Conservation (phyloP, 768 basidiomycete genomes). For the Phaeotremella skinneri region DNA sequence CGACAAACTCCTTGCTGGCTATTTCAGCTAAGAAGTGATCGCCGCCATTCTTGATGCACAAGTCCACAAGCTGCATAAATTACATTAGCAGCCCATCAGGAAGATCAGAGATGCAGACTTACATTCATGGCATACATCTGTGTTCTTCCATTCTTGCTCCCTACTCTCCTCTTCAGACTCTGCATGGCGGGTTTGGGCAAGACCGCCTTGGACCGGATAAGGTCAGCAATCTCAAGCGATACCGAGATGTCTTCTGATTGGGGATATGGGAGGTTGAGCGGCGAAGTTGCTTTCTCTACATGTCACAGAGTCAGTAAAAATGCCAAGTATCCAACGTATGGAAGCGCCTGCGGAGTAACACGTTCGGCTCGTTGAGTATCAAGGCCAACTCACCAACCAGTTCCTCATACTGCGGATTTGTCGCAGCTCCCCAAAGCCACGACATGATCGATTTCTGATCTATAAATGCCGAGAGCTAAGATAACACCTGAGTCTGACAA, state of each 20-base stretch:
- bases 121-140: slow-evolving; percentile 83
- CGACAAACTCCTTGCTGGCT: slow-evolving; percentile 86
- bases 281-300: slow-evolving; percentile 51
- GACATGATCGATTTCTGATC: slow-evolving; percentile 32
- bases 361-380: neutral
- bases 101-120: slow-evolving; percentile 51
- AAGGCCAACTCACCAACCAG: slow-evolving; percentile 39
- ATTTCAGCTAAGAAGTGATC: slow-evolving; percentile 83
- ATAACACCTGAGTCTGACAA: no score
- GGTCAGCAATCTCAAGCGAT: slow-evolving; percentile 93
- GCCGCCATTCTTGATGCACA: slow-evolving; percentile 95
- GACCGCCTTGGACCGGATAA: slow-evolving; percentile 86
- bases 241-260: slow-evolving; percentile 78
- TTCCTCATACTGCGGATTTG: slow-evolving; percentile 49
- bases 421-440: slow-evolving; percentile 42
- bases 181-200: slow-evolving; percentile 83
- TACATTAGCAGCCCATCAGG: slow-evolving; percentile 19
- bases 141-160: slow-evolving; percentile 94
- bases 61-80: slow-evolving; percentile 69
- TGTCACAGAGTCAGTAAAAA: neutral
- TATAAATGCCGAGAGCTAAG: no score
- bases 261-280: slow-evolving; percentile 49
- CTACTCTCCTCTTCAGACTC: slow-evolving; percentile 77
- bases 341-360: slow-evolving; percentile 1
- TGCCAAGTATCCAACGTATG: neutral